These are phyloP conservation scores for Cryoendolithus antarcticus DNA, from an alignment of 2,329 filamentous ascomycete genomes.

Conservation along the genomic window DNA sequence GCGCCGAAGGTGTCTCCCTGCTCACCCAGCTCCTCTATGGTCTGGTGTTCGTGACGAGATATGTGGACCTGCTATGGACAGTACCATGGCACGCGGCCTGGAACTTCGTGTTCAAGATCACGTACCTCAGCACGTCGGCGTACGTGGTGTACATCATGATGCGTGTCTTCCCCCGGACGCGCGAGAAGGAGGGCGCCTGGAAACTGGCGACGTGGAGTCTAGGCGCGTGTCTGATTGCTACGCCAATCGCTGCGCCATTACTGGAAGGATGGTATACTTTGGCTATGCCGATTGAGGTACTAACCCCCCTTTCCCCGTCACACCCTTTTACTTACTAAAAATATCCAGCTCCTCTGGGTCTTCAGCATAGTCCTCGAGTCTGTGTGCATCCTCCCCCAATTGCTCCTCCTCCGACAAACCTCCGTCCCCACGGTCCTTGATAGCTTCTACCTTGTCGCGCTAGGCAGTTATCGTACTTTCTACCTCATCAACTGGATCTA, in stretches of 20 bases:
- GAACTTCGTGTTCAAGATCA: conserved; percentile 72
- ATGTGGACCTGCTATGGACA: conserved; percentile 55
- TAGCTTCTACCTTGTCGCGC: conserved; percentile 82
- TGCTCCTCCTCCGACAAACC: conserved; percentile 86
- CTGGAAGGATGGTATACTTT: conserved; percentile 35
- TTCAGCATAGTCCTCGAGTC: conserved; percentile 91
- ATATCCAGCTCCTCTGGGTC: conserved; percentile 59
- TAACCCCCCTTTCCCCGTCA: conserved; percentile 1
- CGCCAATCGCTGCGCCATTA: conserved; percentile 61
- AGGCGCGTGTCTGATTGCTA: conserved; percentile 50
- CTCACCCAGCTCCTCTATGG: conserved; percentile 84
- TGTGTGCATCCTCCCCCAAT: conserved; percentile 78
- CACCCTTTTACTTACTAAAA: background rate
- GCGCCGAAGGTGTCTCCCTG: conserved; percentile 80
- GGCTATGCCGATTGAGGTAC: background rate
- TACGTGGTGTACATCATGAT: conserved; percentile 87
- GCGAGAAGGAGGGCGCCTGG: conserved; percentile 88
- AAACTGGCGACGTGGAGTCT: conserved; percentile 66
- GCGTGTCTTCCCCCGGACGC: conserved; percentile 70
- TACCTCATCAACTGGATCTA: conserved; percentile 89
- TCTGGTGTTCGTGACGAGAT: conserved; percentile 73
- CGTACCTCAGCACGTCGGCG: conserved; percentile 72
- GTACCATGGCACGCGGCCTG: conserved; percentile 35
- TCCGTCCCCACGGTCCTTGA: conserved; percentile 91
- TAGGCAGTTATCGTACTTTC: conserved; percentile 76